Evolutionary conservation across 257 asterid genomes (phyloP).

Genomic region (Solanum phureja): DNA sequence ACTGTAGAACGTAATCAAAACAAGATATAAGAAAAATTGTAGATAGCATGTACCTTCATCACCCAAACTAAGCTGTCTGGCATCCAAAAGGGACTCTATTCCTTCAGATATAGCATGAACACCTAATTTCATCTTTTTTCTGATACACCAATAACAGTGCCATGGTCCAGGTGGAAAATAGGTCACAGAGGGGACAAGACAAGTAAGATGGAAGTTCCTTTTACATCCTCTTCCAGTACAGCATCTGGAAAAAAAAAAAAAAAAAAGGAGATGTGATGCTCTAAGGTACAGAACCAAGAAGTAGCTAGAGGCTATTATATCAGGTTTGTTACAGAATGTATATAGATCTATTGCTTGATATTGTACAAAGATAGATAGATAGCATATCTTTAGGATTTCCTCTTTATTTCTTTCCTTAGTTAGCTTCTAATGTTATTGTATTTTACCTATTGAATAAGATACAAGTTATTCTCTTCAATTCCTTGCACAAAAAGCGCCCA

Average conservation of each 20-base stretch:
- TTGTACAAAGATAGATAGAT: no score
- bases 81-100: constrained; percentile 18
- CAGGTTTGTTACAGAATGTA: no score
- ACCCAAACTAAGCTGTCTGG: neutral
- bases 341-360: no score
- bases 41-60: constrained; percentile 10
- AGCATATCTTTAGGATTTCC: no score
- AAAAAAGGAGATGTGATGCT: no score
- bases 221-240: constrained; percentile 23
- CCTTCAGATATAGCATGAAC: constrained; percentile 23
- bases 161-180: constrained; percentile 17
- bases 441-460: no score
- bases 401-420: no score
- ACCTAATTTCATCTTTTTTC: constrained; percentile 17
- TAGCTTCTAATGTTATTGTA: no score
- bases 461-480: no score
- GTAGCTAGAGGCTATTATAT: no score
- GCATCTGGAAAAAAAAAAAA: neutral
- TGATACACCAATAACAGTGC: constrained; percentile 19
- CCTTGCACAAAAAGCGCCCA: no score
- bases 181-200: constrained; percentile 15
- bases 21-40: neutral
- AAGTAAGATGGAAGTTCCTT: constrained; percentile 24
- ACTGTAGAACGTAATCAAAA: neutral
- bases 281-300: no score